Evolutionary conservation across 805 yeast genomes (phyloP).

Genomic region (Tanozyma kutaoensis): DNA sequence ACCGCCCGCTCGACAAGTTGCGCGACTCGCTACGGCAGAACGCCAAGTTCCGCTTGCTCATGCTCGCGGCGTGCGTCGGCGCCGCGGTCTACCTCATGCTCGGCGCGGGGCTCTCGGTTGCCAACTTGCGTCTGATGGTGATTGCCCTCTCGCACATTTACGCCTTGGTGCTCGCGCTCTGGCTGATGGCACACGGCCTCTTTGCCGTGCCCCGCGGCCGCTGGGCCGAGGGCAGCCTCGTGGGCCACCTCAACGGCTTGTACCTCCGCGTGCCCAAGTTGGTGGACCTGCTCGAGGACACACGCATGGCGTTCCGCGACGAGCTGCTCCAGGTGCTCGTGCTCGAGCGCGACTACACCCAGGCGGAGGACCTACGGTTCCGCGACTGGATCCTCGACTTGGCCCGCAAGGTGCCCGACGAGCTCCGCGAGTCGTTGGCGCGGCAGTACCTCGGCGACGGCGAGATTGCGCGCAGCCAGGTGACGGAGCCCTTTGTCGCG

Average conservation of each 20-base stretch:
- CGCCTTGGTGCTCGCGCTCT: constrained; percentile 58
- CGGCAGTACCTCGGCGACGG: constrained; percentile 11
- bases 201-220: constrained; percentile 47
- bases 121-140: constrained; percentile 49
- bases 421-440: constrained; percentile 18
- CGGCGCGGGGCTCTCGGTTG: constrained; percentile 38
- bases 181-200: constrained; percentile 80
- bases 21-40: constrained; percentile 45
- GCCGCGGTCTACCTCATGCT: constrained; percentile 49
- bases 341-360: constrained; percentile 31
- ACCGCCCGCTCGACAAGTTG: constrained; percentile 30
- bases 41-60: constrained; percentile 44
- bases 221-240: constrained; percentile 22
- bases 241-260: constrained; percentile 15
- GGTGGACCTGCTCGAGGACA: constrained; percentile 51
- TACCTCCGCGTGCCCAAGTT: constrained; percentile 45
- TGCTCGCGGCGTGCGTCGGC: constrained; percentile 36
- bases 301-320: constrained; percentile 49
- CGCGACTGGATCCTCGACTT: constrained; percentile 57
- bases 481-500: constrained; percentile 32
- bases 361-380: constrained; percentile 22
- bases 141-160: constrained; percentile 72
- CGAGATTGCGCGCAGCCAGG: constrained; percentile 14
- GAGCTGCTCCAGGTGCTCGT: constrained; percentile 45
- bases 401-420: constrained; percentile 28